Conservation (phyloP, 106 monocot genomes). For the Iris macrosiphon region DNA sequence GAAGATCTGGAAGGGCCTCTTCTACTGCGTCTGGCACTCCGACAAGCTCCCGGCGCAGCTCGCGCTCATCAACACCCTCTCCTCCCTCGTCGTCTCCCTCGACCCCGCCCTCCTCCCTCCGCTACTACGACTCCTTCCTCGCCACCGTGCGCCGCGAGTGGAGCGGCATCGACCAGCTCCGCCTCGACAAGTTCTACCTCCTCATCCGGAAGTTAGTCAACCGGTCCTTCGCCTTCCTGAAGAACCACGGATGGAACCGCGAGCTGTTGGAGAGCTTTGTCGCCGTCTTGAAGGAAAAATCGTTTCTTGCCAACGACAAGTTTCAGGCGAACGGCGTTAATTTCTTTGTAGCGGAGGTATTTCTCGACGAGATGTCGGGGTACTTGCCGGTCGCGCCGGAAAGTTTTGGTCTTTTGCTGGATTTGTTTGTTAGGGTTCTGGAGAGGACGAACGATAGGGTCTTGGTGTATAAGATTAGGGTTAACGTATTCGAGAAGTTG, state of each 20-base stretch:
- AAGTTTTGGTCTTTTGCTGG: conserved; percentile 35
- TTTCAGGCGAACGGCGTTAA: conserved; percentile 49
- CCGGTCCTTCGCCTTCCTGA: conserved; percentile 44
- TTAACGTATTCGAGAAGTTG: conserved; percentile 53
- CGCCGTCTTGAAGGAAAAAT: conserved; percentile 34
- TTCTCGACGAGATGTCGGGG: conserved; percentile 67
- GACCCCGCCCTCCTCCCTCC: conserved; percentile 20
- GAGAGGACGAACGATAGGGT: conserved; percentile 59
- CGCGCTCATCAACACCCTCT: conserved; percentile 48
- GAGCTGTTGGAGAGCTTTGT: conserved; percentile 19
- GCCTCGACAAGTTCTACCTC: conserved; percentile 93
- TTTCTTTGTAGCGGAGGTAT: conserved; percentile 79
- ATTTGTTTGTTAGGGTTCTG: conserved; percentile 49
- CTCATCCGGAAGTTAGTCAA: conserved; percentile 58
- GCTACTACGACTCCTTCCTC: conserved; percentile 55
- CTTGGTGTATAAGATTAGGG: conserved; percentile 65
- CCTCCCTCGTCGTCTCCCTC: conserved; percentile 35
- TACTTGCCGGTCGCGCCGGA: conserved; percentile 37
- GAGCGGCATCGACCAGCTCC: conserved; percentile 77
- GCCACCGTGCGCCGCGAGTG: conserved; percentile 87
- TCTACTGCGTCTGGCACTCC: conserved; percentile 94
- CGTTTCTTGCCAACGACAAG: conserved; percentile 51
- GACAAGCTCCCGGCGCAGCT: conserved; percentile 68
- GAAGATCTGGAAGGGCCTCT: conserved; percentile 99
- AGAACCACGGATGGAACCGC: conserved; percentile 34